Evolutionary conservation across 2,329 filamentous ascomycete species (phyloP), one percentile per base, ranked within the genome.

Genomic region (Samsoniella hepiali): DNA sequence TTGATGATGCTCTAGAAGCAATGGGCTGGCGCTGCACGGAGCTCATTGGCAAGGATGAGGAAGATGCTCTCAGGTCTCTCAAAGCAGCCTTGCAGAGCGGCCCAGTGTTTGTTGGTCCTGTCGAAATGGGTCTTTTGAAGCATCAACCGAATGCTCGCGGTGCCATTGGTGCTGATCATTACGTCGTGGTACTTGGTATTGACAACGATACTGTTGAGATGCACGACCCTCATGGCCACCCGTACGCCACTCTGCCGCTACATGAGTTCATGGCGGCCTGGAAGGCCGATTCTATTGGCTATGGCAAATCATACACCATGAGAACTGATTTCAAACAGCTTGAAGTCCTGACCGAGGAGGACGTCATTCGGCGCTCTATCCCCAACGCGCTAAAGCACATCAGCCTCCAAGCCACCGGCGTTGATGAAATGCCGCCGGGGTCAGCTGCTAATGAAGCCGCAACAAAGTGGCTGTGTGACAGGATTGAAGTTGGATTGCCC

Each of bases 251-350:
- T n/a, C 53, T 67, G 17, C 66, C 65, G 13, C 17, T 67, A 10
- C 42, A 45, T 7, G 62, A 67, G 15, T 65, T 68, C 27, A 56
- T 68, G 65, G 53, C 40, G 22, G 62, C 66, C 3, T 68, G 66
- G 66, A 63, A 61, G 38, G 51, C 65, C 3, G 65, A 66, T n/a
- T 56, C 62, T 10, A 63, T 68, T 10, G 66, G 63, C 1, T 67
- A 68, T 31, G 66, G 65, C 22, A 62, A 64, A 44, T 64, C 66
- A 7, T 68, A 64, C 29, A 67, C 64, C 49, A 67, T 68, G 66
- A 63, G 66, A 45, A 63, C 53, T 45, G 54, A 56, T n/a, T 67
- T 68, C 55, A 49, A 47, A 5, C 64, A 61, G 40, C 5, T 65
- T 5, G 57, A 67, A 29, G 15, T 27, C 3, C 11, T 64, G 11